Base-by-base conservation (phyloP, 2,329 filamentous ascomycete species). In the Penicillium sp. region DNA sequence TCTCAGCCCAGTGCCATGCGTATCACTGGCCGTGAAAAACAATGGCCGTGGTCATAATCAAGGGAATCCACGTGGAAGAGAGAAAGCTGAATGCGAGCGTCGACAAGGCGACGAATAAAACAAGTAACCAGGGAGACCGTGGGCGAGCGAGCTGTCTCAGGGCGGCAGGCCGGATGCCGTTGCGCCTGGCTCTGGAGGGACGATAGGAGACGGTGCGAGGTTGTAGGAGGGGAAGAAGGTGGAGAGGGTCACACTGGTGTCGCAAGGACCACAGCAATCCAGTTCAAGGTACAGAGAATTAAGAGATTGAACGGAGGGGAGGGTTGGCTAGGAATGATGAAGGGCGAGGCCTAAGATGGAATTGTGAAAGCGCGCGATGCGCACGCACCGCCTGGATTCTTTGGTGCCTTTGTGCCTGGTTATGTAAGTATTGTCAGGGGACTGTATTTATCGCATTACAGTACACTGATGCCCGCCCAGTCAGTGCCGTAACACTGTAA, bases 1-100 rank as follows among this genome's bases (percentile, higher is more conserved):
- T 50, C 55, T 65, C 54, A 63, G 46, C 48, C 53, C 42, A 54
- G 45, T 59, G 62, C 61, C 65, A 66, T 67, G 46, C 56, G 63
- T 59, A 56, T 58, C 55, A 57, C 42, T 56, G 50, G 47, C 56
- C 50, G 46, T 55, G 38, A 37, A 50, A 47, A 46, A 41, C 44
- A 50, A 56, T 42, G 32, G 51, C 50, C 56, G 45, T 50, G 56
- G 46, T 54, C 59, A 61, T 61, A 61, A 59, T 61, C 58, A 53
- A 54, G 40, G 31, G 1, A 48, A 58, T 28, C 47, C 44, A 37
- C 44, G 53, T 42, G 50, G 47, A 47, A 37, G 6, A 49, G 42
- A 46, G 23, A 23, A 25, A 23, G 37, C 44, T 35, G n/a, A 18
- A 44, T 47, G 52, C 33, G 18, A 33, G 15, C 12, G 25, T 41